Evolutionary conservation across 1,284 basidiomycete genomes (phyloP), one percentile per base, ranked within the genome.

Genomic region (Marasmius tenuissimus): DNA sequence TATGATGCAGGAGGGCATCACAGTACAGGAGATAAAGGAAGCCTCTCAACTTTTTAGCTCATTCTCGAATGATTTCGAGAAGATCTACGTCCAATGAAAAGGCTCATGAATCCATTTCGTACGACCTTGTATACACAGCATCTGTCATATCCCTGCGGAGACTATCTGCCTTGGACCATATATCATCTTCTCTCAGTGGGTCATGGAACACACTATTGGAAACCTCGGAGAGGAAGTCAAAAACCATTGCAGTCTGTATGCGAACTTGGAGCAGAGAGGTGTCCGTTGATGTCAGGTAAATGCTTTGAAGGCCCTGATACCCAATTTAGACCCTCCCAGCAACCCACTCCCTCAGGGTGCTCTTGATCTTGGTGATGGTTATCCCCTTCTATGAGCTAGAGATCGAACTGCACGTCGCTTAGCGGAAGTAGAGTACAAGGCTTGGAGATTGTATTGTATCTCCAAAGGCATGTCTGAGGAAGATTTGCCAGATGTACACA

Each of bases 181-280:
- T 0, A 59, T 57, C 7, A 62, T 50, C 33, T 63, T 53, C 33
- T 62, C 68, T 2, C 73, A 73, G 54, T 74, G 67, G 62, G 63
- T 65, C 2, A 67, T 74, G 48, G 72, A 74, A 55, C 58, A 62
- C 9, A 69, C 66, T 0, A 73, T 75, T 37, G 72, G 73, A 0
- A 71, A 70, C 51, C 66, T 75, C 5, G 66, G 63, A 0, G 55
- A 67, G 18, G 68, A 72, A 39, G 65, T 75, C 10, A 37, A 58
- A 3, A 69, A 70, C 42, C 71, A 67, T 14, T 69, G 67, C 2
- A 68, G 70, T 33, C 65, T 69, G 1, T 74, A 65, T 47, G 61
- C 62, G 0, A 72, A 75, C 50, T 65, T 74, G 4, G 53, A 69
- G 1, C 50, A 70, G 39, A 61, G 64, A 14, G 69, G 38, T 6